Evolutionary conservation across 148 eudicot species (phyloP).

Genomic region (Pouteria glomerata): DNA sequence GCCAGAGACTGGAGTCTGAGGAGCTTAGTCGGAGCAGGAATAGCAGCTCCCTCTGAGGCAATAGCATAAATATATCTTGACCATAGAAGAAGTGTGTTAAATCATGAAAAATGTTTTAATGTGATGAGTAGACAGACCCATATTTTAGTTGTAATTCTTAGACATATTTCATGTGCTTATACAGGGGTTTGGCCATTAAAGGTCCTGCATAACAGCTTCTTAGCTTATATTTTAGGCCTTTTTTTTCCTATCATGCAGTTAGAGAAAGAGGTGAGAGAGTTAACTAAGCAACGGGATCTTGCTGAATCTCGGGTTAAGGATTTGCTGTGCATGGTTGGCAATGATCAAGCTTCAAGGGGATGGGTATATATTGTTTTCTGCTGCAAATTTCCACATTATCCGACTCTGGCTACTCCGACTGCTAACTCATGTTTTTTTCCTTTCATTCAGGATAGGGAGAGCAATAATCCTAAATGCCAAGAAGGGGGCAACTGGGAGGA

Average conservation of each 20-base stretch:
- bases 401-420: too few species aligned
- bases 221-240: not conserved
- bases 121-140: too few species aligned
- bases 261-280: slow-evolving; percentile 76
- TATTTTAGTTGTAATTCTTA: not conserved
- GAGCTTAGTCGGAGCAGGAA: too few species aligned
- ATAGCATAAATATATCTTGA: too few species aligned
- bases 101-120: too few species aligned
- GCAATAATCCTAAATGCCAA: slow-evolving; percentile 33
- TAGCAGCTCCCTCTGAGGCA: too few species aligned
- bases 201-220: not conserved
- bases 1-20: too few species aligned
- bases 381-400: slow-evolving; percentile 3
- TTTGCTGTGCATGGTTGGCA: slow-evolving; percentile 47
- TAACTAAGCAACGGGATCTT: slow-evolving; percentile 67
- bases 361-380: slow-evolving; percentile 27
- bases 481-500: slow-evolving; percentile 45
- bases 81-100: too few species aligned
- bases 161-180: not conserved
- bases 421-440: slow-evolving; percentile 9
- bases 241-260: slow-evolving; percentile 35
- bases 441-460: slow-evolving; percentile 29
- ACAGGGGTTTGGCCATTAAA: not conserved
- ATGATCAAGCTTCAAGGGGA: slow-evolving; percentile 40
- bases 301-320: slow-evolving; percentile 82